Evolutionary conservation across 2,329 filamentous ascomycete species (phyloP).

Genomic region (Lizonia empirigonia): DNA sequence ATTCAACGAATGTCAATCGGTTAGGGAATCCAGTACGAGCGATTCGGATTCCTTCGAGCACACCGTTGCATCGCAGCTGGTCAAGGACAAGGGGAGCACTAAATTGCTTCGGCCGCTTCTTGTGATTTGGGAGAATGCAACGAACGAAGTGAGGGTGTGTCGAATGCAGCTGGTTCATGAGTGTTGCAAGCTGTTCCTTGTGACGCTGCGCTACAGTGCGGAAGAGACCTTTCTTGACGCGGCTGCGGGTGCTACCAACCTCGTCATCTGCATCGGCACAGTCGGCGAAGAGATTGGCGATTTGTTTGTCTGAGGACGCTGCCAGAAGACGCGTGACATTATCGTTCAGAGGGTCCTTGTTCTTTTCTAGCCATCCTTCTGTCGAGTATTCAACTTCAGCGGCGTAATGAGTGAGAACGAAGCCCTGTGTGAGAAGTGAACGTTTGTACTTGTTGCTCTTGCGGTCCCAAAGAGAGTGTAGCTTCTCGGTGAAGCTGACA

Average conservation of each 20-base stretch:
- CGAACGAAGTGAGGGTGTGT: slow-evolving; percentile 98
- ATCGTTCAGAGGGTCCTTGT: slow-evolving; percentile 97
- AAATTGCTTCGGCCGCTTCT: slow-evolving; percentile 93
- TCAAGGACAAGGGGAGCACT: slow-evolving; percentile 91
- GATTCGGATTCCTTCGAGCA: slow-evolving; percentile 97
- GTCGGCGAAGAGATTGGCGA: slow-evolving; percentile 84
- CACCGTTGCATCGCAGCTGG: slow-evolving; percentile 97
- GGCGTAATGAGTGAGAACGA: slow-evolving; percentile 95
- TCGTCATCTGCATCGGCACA: slow-evolving; percentile 84
- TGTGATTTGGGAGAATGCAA: slow-evolving; percentile 97
- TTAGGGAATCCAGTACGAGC: slow-evolving; percentile 97
- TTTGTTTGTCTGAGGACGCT: slow-evolving; percentile 78
- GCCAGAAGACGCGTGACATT: slow-evolving; percentile 91
- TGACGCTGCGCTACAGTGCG: slow-evolving; percentile 94
- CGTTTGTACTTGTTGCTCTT: slow-evolving; percentile 93
- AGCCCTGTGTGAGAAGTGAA: slow-evolving; percentile 86
- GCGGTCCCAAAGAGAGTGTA: slow-evolving; percentile 96
- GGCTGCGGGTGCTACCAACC: slow-evolving; percentile 67
- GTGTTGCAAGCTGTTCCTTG: slow-evolving; percentile 95
- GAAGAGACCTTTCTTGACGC: slow-evolving; percentile 97
- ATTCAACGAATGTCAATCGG: slow-evolving; percentile 87
- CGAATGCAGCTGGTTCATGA: slow-evolving; percentile 92
- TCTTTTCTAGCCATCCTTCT: slow-evolving; percentile 95
- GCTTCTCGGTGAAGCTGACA: slow-evolving; percentile 94
- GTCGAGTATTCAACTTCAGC: slow-evolving; percentile 98